Percentiles rank a stretch among this genome's conserved stretches.
These are phyloP conservation scores for Nicotiana knightiana DNA, from an alignment of 257 asterid species.

Conservation along the genomic window DNA sequence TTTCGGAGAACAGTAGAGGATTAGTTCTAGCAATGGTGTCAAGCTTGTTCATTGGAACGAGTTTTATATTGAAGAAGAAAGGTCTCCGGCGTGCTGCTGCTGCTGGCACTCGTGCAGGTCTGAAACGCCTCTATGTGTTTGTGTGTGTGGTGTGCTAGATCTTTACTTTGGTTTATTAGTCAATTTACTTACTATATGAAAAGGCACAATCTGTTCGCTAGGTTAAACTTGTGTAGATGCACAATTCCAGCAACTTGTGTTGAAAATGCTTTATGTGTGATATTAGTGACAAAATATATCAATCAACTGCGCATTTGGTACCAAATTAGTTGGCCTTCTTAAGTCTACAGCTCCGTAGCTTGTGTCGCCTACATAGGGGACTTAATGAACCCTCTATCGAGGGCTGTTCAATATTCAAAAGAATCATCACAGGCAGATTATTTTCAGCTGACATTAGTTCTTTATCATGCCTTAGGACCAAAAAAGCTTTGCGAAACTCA, in stretches of 20 bases:
- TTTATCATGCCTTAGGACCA: not conserved
- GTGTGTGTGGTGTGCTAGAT: not conserved
- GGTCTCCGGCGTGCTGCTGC: constrained; percentile 87
- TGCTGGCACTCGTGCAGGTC: constrained; percentile 76
- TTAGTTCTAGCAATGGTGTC: constrained; percentile 74
- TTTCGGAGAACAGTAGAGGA: constrained; percentile 74
- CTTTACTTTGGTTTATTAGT: not conserved
- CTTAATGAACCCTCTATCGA: not conserved
- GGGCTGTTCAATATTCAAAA: not conserved
- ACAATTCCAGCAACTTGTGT: not conserved
- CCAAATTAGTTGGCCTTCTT: not conserved
- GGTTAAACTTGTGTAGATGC: not conserved
- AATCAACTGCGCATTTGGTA: not conserved
- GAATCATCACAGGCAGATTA: not conserved
- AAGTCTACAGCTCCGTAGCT: too few species aligned
- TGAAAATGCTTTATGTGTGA: not conserved
- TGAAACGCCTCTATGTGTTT: not conserved
- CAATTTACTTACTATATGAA: not conserved
- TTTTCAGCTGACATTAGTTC: not conserved
- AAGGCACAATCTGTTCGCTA: not conserved
- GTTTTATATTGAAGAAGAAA: constrained; percentile 89
- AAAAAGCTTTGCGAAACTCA: not conserved
- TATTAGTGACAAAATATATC: not conserved
- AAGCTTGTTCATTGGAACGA: constrained; percentile 82
- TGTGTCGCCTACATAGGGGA: too few species aligned